Base-by-base conservation (phyloP, 345 rosid genomes). In the Citrus medica region DNA sequence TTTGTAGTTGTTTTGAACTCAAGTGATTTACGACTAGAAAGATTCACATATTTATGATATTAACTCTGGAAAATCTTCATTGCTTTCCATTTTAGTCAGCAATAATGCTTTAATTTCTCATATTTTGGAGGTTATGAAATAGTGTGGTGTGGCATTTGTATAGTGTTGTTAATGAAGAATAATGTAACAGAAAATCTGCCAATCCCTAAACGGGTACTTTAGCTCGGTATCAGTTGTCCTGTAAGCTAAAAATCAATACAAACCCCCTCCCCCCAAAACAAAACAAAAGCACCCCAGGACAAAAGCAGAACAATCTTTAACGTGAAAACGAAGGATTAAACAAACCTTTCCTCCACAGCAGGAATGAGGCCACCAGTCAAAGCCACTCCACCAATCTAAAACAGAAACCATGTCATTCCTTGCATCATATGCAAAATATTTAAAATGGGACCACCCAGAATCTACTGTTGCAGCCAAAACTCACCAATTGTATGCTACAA, bases 361-460 rank as follows among this genome's bases (percentile, higher is more conserved):
- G 94, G 75, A 84, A 85, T 80, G 48, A 95, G 89, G 71, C 98
- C 98, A 75, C 81, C 81, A 17, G 94, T 92, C 86, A 86, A 90
- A 80, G 94, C 99, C 81, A 91, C 97, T 81, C 97, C 98, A 83
- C 99, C 98, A 72, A 96, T 81, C 98, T 94, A 82, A 81, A 74
- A 79, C 81, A 85, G 56, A 76, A 73, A 82, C 27, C 10, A 71
- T 32, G 79, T 84, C 79, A 86, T 51, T 76, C 73, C 58, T 63
- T 17, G 64, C 58, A 55, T 32, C 65, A 24, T 59, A 46, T 7
- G 12, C 51, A 32, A 35, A 79, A 75, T 8, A 64, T 69, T 48
- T 46, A 78, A 69, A 17, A 58, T 69, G 64, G 35, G 30, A 81
- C 78, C 27, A 19, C 60, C 67, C n/a, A 38, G 3, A 16, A 25